A percentile compares a stretch with the other conserved stretches of the same genome.
phyloP scores from a whole-genome alignment of 2,329 filamentous ascomycete genomes.

The Capronia epimyces region DNA sequence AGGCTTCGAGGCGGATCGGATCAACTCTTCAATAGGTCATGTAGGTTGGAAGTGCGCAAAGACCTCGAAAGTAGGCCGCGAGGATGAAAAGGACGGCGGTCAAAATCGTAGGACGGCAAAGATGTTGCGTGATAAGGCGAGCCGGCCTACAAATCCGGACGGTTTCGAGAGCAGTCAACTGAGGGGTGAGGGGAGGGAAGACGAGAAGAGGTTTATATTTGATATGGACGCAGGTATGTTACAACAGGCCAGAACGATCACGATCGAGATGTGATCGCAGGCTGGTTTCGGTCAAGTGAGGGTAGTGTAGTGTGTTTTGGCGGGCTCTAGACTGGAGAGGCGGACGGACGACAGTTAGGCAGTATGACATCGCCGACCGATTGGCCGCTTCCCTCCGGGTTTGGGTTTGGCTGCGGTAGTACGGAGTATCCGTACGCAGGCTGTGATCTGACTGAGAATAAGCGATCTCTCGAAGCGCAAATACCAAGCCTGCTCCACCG shows the following conservation, averaged over 20 bases:
- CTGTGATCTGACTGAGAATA: too few species aligned
- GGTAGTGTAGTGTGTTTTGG: not conserved
- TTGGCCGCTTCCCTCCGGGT: not conserved
- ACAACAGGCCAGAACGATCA: not conserved
- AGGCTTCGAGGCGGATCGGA: too few species aligned
- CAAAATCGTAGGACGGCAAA: too few species aligned
- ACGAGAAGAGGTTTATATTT: not conserved
- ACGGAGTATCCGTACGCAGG: too few species aligned
- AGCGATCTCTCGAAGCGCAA: not conserved
- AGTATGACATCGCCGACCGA: slow-evolving; percentile 3
- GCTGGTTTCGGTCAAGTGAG: not conserved
- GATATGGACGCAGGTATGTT: not conserved
- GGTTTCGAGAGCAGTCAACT: not conserved
- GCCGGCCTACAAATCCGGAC: not conserved
- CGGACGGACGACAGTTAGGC: too few species aligned
- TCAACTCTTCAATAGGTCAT: not conserved
- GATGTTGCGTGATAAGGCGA: too few species aligned
- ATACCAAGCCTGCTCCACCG: slow-evolving; percentile 7
- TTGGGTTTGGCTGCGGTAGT: not conserved
- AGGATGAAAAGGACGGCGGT: too few species aligned
- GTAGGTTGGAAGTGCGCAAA: too few species aligned
- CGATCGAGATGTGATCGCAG: slow-evolving; percentile 1
- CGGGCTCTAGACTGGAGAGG: too few species aligned
- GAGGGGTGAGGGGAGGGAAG: not conserved
- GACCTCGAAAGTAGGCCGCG: not conserved